Evolutionary conservation across 2,329 filamentous ascomycete species (phyloP), one percentile per base, ranked within the genome.

Genomic region (Cercospora brassicicola): DNA sequence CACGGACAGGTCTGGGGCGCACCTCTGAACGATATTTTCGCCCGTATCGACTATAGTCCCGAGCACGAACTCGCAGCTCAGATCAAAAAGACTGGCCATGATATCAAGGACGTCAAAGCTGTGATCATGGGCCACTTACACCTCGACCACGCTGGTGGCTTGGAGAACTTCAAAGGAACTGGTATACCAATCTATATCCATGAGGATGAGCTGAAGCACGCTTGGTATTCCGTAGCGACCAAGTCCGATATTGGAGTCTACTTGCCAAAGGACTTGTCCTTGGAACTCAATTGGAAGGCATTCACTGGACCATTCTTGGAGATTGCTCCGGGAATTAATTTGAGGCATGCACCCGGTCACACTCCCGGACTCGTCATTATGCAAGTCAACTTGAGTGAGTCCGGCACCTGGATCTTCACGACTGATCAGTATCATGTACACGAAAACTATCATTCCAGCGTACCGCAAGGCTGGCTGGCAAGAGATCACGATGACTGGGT

Each of bases 391-490:
- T 59, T 80, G 67, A 73, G 70, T 55, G 71, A 78, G 28, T 72
- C 67, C 28, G 79, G 79, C 20, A 78, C 77, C 2, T 59, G 62
- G 51, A 76, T 80, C 53, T 78, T 79, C 69, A 79, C 78, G 13
- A 77, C 77, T 20, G 78, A 80, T 71, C 76, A 77, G 72, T 79
- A 80, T 62, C 78, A 80, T 63, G 78, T 80, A 2, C 72, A 71
- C 61, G 78, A 80, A 72, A 80, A 80, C 31, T 79, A 68, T 39
- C 69, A 76, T 33, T 68, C 75, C n/a, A 72, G 71, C 55, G 72
- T 77, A 39, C 78, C 79, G 23, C 78, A 80, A 64, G 78, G 79
- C 0, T 80, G 79, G 79, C 64, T 80, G 62, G 77, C 76, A 36
- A 73, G 78, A 36, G 78, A 80, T 66, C 76, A 80, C 68, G 76